Percentiles rank a stretch among this genome's conserved stretches.
These are phyloP conservation scores for Grigorovia yakushimaensis DNA, from an alignment of 805 yeast genomes.

Conservation along the genomic window DNA sequence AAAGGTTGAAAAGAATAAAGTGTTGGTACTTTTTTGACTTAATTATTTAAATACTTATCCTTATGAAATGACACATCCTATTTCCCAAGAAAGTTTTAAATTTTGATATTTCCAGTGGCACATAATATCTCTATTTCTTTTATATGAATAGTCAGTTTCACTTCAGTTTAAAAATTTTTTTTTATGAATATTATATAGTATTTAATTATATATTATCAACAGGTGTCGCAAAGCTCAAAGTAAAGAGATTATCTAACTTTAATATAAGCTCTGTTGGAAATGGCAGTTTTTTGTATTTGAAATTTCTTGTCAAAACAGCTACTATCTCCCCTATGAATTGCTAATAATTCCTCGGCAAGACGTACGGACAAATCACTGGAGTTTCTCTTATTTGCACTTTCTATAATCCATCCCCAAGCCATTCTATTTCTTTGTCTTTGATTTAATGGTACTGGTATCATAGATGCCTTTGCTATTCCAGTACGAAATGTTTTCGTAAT, in stretches of 20 bases:
- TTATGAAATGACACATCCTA: no score
- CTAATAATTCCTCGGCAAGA: constrained; percentile 77
- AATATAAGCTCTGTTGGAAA: constrained; percentile 78
- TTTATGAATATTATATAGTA: no score
- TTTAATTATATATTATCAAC: no score
- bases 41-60: no score
- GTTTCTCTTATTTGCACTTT: constrained; percentile 69
- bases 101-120: no score
- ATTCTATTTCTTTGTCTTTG: constrained; percentile 75
- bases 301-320: constrained; percentile 77
- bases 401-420: constrained; percentile 87
- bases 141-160: no score
- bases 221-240: background rate
- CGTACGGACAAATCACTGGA: constrained; percentile 79
- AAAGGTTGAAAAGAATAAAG: no score
- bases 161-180: no score
- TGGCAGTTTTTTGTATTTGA: constrained; percentile 76
- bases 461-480: constrained; percentile 73
- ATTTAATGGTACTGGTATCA: constrained; percentile 75
- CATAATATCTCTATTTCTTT: no score
- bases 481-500: constrained; percentile 67
- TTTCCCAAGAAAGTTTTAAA: no score
- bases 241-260: constrained; percentile 25
- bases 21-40: no score
- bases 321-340: constrained; percentile 69